A percentile compares a stretch with the other conserved stretches of the same genome.
Evolutionary conservation across 352 stramenopile species (phyloP).

Genomic region (Phytophthora uliginosa): DNA sequence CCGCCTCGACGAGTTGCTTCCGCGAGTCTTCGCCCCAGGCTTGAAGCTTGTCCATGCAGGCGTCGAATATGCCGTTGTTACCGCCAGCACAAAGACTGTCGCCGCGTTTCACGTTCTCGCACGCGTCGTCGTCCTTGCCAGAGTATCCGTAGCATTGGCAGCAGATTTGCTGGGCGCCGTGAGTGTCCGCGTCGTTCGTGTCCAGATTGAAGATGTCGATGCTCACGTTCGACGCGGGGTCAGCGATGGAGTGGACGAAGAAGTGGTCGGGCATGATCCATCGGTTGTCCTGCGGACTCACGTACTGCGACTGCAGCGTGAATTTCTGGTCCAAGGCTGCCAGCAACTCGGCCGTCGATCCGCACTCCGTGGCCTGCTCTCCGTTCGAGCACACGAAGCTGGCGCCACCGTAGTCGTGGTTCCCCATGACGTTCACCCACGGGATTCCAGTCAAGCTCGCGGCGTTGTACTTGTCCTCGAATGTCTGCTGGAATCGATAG

Average conservation of each 20-base stretch:
- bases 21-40: slow-evolving; percentile 71
- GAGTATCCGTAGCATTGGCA: slow-evolving; percentile 88
- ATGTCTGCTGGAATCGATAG: slow-evolving; percentile 82
- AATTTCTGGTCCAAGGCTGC: slow-evolving; percentile 75
- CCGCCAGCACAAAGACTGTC: slow-evolving; percentile 62
- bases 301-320: slow-evolving; percentile 78
- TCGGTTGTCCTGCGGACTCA: slow-evolving; percentile 81
- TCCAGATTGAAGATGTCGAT: slow-evolving; percentile 92
- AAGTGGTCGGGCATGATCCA: slow-evolving; percentile 90
- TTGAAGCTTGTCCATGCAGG: slow-evolving; percentile 75
- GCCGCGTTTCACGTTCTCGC: slow-evolving; percentile 63
- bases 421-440: slow-evolving; percentile 90
- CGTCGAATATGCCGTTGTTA: slow-evolving; percentile 71
- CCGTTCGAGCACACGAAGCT: slow-evolving; percentile 79
- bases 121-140: slow-evolving; percentile 55
- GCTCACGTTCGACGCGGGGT: slow-evolving; percentile 64
- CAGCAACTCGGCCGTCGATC: slow-evolving; percentile 53
- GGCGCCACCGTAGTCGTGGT: slow-evolving; percentile 88
- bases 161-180: slow-evolving; percentile 78
- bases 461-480: slow-evolving; percentile 80
- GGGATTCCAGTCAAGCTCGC: slow-evolving; percentile 64
- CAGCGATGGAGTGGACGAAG: slow-evolving; percentile 77
- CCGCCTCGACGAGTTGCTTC: slow-evolving; percentile 56
- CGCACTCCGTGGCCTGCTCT: slow-evolving; percentile 54
- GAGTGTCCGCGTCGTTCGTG: slow-evolving; percentile 78